These are phyloP conservation scores for Rhizophagus prolifer DNA, from an alignment of 192 early-diverging fungal species.

Conservation along the genomic window DNA sequence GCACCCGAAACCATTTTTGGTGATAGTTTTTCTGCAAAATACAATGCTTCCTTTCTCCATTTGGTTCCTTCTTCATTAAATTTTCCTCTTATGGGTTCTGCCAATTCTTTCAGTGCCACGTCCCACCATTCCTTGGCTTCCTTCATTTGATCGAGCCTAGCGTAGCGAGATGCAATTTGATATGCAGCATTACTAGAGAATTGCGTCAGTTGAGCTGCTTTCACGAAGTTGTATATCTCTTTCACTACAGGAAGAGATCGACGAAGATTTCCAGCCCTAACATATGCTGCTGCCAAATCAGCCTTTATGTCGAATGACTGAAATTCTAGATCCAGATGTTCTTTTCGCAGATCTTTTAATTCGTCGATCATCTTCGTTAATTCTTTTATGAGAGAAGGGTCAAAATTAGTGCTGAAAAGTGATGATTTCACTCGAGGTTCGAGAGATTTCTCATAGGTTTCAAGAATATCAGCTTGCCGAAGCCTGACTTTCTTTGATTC, in stretches of 20 bases:
- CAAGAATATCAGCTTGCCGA: neutral
- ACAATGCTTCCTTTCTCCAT: neutral
- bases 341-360: neutral
- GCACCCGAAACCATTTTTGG: neutral
- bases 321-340: constrained; percentile 5
- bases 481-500: neutral
- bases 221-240: neutral
- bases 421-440: neutral
- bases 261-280: neutral
- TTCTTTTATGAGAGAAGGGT: neutral
- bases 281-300: neutral
- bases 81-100: neutral
- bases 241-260: neutral
- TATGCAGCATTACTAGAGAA: neutral
- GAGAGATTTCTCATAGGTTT: neutral
- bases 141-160: neutral
- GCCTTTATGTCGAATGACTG: neutral
- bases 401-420: neutral
- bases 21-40: neutral
- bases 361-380: neutral
- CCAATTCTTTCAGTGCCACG: neutral
- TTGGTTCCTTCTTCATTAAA: neutral
- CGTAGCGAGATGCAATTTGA: neutral
- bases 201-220: neutral
- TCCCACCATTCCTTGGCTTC: neutral